phyloP scores from a whole-genome alignment of 2,329 filamentous ascomycete species.

The Epichloe typhina region DNA sequence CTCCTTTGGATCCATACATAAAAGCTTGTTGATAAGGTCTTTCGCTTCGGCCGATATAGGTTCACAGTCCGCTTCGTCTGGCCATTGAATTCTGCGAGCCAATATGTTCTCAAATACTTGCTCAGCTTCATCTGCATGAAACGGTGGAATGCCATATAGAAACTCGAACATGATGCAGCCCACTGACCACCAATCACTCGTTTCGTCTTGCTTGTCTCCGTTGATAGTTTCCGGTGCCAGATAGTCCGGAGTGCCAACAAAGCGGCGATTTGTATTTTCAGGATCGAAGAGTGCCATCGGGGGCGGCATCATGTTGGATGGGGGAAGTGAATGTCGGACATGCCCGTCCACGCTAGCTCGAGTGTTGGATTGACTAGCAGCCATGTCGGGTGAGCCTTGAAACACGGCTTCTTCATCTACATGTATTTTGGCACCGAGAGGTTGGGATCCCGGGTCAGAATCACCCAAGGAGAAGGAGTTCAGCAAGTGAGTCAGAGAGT shows the following conservation, averaged over 20 bases:
- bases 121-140: slow-evolving; percentile 81
- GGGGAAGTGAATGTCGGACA: slow-evolving; percentile 26
- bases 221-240: slow-evolving; percentile 94
- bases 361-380: slow-evolving; percentile 24
- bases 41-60: slow-evolving; percentile 72
- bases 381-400: slow-evolving; percentile 65
- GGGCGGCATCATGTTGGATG: slow-evolving; percentile 66
- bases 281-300: slow-evolving; percentile 94
- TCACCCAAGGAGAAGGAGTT: slow-evolving; percentile 65
- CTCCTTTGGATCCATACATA: slow-evolving; percentile 71
- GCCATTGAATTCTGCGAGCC: slow-evolving; percentile 82
- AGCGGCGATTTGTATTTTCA: slow-evolving; percentile 80
- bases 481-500: slow-evolving; percentile 72
- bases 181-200: slow-evolving; percentile 99
- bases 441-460: slow-evolving; percentile 26
- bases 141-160: slow-evolving; percentile 83
- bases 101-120: slow-evolving; percentile 96
- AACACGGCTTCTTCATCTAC: slow-evolving; percentile 64
- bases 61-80: slow-evolving; percentile 64
- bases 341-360: slow-evolving; percentile 22
- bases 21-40: slow-evolving; percentile 83
- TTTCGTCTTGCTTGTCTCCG: slow-evolving; percentile 89
- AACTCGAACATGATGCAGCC: slow-evolving; percentile 97
- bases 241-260: slow-evolving; percentile 95
- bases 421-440: slow-evolving; percentile 41